Percentiles rank a stretch among this genome's conserved stretches.
Evolutionary conservation across 192 early-diverging fungal species (phyloP).

Genomic region (Coemansia sp.): DNA sequence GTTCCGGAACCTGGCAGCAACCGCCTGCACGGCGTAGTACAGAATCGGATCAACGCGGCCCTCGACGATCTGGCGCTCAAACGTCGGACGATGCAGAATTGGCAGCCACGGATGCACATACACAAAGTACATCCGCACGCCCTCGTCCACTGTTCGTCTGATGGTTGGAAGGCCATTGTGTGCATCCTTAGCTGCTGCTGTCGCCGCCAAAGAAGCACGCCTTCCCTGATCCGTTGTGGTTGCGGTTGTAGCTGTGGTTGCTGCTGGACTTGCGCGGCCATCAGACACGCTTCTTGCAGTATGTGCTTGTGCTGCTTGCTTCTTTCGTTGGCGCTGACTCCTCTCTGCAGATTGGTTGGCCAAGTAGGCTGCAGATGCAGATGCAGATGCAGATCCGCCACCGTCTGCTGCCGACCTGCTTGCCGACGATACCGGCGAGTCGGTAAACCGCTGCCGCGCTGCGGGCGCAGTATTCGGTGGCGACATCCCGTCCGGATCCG

Average conservation of each 20-base stretch:
- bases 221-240: not conserved
- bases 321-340: no score
- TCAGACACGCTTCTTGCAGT: not conserved
- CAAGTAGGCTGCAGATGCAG: no score
- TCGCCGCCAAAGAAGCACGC: no score
- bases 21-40: conserved; percentile 47
- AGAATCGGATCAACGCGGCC: conserved; percentile 36
- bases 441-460: not conserved
- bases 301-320: no score
- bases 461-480: not conserved
- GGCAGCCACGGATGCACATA: conserved; percentile 55
- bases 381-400: no score
- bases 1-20: conserved; percentile 30
- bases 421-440: conserved; percentile 9
- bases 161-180: not conserved
- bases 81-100: conserved; percentile 49
- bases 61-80: conserved; percentile 38
- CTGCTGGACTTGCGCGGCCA: not conserved
- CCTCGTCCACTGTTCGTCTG: conserved; percentile 25
- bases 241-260: not conserved
- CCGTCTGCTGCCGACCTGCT: no score
- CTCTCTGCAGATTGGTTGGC: no score
- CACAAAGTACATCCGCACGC: conserved; percentile 35
- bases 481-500: not conserved
- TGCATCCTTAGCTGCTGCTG: not conserved